Conservation (phyloP, 2,329 filamentous ascomycete genomes). For the Nigrospora osmanthi region DNA sequence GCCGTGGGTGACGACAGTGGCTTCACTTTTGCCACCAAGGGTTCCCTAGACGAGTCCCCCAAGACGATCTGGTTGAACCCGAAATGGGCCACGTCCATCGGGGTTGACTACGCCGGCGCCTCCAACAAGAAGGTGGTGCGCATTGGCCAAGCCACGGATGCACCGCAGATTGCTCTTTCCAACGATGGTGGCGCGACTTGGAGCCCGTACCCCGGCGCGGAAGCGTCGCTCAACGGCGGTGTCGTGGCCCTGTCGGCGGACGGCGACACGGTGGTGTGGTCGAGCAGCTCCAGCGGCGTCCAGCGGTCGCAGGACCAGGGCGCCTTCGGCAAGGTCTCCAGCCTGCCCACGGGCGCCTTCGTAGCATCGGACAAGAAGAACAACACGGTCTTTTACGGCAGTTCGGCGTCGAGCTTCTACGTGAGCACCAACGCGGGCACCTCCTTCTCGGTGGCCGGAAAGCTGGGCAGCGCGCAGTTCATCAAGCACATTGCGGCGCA, state of each 20-base stretch:
- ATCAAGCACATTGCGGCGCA: slow-evolving; percentile 50
- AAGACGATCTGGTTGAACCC: slow-evolving; percentile 36
- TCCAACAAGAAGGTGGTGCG: slow-evolving; percentile 38
- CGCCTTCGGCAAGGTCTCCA: slow-evolving; percentile 35
- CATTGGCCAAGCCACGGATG: slow-evolving; percentile 35
- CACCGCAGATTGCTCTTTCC: slow-evolving; percentile 38
- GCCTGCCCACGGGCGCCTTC: slow-evolving; percentile 34
- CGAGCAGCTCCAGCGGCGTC: slow-evolving; percentile 30
- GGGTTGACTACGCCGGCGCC: slow-evolving; percentile 42
- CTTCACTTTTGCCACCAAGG: slow-evolving; percentile 34
- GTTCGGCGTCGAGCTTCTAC: slow-evolving; percentile 37
- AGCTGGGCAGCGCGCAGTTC: slow-evolving; percentile 28
- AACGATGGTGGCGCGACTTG: slow-evolving; percentile 42
- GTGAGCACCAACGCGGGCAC: slow-evolving; percentile 39
- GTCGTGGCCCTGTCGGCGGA: slow-evolving; percentile 42
- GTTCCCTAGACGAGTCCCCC: slow-evolving; percentile 31
- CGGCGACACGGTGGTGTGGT: slow-evolving; percentile 41
- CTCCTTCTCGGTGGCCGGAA: slow-evolving; percentile 32
- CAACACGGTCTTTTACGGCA: slow-evolving; percentile 44
- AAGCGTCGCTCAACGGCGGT: slow-evolving; percentile 33
- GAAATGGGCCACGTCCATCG: slow-evolving; percentile 33
- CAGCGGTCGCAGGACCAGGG: slow-evolving; percentile 31
- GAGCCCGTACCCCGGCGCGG: slow-evolving; percentile 37
- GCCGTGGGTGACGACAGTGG: slow-evolving; percentile 44
- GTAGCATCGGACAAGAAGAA: slow-evolving; percentile 48